Evolutionary conservation across 1,284 basidiomycete genomes (phyloP), one percentile per base, ranked within the genome.

Genomic region (Ganoderma meredithae): DNA sequence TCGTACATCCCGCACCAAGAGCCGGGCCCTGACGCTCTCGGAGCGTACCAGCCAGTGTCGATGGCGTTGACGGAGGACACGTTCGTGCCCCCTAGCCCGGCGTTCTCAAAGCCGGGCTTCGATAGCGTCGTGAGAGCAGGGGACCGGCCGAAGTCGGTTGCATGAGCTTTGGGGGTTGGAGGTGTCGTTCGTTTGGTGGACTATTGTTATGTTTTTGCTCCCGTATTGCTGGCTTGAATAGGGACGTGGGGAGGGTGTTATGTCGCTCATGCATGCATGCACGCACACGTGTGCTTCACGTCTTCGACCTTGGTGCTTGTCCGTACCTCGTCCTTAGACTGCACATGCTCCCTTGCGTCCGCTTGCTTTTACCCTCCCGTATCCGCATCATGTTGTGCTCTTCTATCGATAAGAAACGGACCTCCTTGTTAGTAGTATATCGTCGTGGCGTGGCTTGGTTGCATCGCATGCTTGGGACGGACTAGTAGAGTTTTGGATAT

Each of bases 41-140:
- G 89, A 71, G 76, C 79, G 39, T 92, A 92, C 76, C 82, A 91
- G 74, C 90, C 90, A 7, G 90, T 93, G 52, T 92, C 91, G 43
- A 89, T 92, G 89, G 91, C 91, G 36, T 77, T 92, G 70, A 89
- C 88, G 27, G 91, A 93, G 64, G 90, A 92, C 74, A 90, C 90
- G 3, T 90, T 91, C 74, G 83, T 86, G 10, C 88, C 88, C 27
- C 88, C 89, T 25, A 85, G 87, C 0, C 90, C 91, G 13, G 84
- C 86, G 39, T 93, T 91, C 81, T 72, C 74, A 33, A 76, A 75
- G 69, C 82, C 85, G 72, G 82, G 81, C 65, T 78, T 81, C 70
- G 79, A 77, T 27, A 78, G 77, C 64, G 60, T 63, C 39, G 33
- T 68, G 15, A 69, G 73, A 13, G 62, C 67, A 39, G 72, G 66